Percentiles rank a stretch among this genome's conserved stretches.
phyloP scores from a whole-genome alignment of 2,329 filamentous ascomycete genomes.

The Blumeriella jaapii region DNA sequence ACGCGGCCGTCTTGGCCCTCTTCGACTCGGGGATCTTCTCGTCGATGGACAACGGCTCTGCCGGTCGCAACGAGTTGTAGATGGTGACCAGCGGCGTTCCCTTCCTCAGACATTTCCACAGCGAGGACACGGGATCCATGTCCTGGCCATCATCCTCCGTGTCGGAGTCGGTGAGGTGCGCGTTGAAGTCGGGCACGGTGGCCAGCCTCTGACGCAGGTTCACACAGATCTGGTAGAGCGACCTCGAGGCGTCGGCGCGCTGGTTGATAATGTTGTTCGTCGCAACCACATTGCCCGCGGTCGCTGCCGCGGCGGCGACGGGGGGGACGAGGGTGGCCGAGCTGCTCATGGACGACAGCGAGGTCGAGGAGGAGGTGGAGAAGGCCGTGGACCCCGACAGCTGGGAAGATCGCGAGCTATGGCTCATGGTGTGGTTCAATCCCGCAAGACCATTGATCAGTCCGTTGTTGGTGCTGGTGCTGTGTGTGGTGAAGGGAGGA shows the following conservation, averaged over 20 bases:
- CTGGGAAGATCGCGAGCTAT: slow-evolving; percentile 43
- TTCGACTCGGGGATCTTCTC: slow-evolving; percentile 56
- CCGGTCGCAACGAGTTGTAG: slow-evolving; percentile 74
- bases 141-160: slow-evolving; percentile 53
- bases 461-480: slow-evolving; percentile 24
- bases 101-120: slow-evolving; percentile 79
- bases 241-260: slow-evolving; percentile 80
- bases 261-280: slow-evolving; percentile 96
- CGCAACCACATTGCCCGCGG: slow-evolving; percentile 56
- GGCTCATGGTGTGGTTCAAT: slow-evolving; percentile 26
- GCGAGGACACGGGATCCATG: slow-evolving; percentile 73
- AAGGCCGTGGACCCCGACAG: slow-evolving; percentile 49
- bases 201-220: slow-evolving; percentile 70
- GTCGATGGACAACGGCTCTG: slow-evolving; percentile 55
- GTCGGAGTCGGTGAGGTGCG: slow-evolving; percentile 60
- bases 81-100: slow-evolving; percentile 79
- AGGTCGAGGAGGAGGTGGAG: slow-evolving; percentile 28
- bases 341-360: slow-evolving; percentile 25
- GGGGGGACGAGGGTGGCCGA: slow-evolving; percentile 25
- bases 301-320: slow-evolving; percentile 28
- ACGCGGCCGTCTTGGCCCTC: slow-evolving; percentile 74
- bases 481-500: neutral
- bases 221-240: slow-evolving; percentile 91
- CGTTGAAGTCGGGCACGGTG: slow-evolving; percentile 74
- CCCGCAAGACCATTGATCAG: slow-evolving; percentile 19